Evolutionary conservation across 78 protist species (phyloP).

Genomic region (Speleostelium caveatum): DNA sequence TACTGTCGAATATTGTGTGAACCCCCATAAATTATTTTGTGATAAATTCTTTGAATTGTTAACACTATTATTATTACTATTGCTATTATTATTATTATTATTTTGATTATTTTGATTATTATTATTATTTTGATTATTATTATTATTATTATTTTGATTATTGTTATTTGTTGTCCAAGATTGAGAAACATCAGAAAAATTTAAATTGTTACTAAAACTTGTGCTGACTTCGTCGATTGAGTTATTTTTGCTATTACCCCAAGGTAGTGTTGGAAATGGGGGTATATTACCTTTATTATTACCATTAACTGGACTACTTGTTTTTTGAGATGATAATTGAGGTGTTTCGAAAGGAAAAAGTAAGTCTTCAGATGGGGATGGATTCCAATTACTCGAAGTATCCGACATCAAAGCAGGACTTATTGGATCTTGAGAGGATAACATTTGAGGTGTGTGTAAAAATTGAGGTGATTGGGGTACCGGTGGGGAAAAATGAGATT

Average conservation of each 20-base stretch:
- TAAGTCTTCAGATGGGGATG: conserved; percentile 67
- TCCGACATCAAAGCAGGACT: conserved; percentile 23
- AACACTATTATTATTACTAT: background rate
- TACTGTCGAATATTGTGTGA: background rate
- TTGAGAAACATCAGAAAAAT: conserved; percentile 4
- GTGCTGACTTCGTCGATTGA: background rate
- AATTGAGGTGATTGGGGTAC: conserved; percentile 54
- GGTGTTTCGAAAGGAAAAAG: conserved; percentile 65
- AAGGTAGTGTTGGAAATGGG: conserved; percentile 27
- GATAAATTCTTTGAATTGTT: background rate
- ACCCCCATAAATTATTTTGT: too few relatives aligned
- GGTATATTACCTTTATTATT: background rate
- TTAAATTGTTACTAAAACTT: conserved; percentile 2
- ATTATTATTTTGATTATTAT: too few relatives aligned
- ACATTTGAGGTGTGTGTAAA: conserved; percentile 42
- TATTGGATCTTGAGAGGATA: background rate
- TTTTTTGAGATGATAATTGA: conserved; percentile 25
- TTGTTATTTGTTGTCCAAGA: too few relatives aligned
- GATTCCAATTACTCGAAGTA: conserved; percentile 22
- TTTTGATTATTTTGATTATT: too few relatives aligned
- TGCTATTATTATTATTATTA: background rate
- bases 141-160: too few relatives aligned
- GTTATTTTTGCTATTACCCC: background rate
- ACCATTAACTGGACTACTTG: background rate
- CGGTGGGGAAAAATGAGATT: conserved; percentile 42